Evolutionary conservation across 495 filamentous ascomycete species (phyloP).

Genomic region (Rusavskia elegans): DNA sequence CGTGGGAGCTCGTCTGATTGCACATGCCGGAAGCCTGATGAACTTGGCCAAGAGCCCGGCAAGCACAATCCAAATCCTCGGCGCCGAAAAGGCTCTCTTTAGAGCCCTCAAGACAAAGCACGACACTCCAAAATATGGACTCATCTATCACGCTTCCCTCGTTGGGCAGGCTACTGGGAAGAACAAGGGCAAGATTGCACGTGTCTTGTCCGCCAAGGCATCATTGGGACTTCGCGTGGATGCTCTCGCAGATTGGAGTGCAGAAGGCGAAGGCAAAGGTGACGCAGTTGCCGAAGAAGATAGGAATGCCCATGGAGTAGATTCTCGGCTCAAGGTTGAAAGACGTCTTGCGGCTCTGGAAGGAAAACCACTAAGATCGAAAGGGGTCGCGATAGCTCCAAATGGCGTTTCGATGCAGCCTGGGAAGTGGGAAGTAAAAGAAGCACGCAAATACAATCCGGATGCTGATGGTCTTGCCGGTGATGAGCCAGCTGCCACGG

Average conservation of each 20-base stretch:
- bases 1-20: constrained; percentile 87
- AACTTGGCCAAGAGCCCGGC: constrained; percentile 93
- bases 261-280: constrained; percentile 39
- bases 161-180: constrained; percentile 91
- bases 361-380: constrained; percentile 71
- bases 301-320: constrained; percentile 56
- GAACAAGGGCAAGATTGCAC: constrained; percentile 99
- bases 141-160: constrained; percentile 95
- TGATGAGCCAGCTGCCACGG: constrained; percentile 43
- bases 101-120: constrained; percentile 97
- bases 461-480: constrained; percentile 77
- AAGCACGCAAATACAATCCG: constrained; percentile 87
- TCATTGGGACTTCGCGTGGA: constrained; percentile 88
- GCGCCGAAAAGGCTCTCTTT: constrained; percentile 98
- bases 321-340: constrained; percentile 65
- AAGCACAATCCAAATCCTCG: constrained; percentile 92
- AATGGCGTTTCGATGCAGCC: constrained; percentile 43
- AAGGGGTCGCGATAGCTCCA: constrained; percentile 60
- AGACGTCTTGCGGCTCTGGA: constrained; percentile 70
- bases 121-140: constrained; percentile 96
- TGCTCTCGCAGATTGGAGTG: constrained; percentile 66
- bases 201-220: constrained; percentile 86
- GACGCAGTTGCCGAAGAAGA: constrained; percentile 74
- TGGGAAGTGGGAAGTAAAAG: constrained; percentile 80
- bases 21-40: constrained; percentile 88